Evolutionary conservation across 129 eudicot species (phyloP).

Genomic region (Flaveria linearis): DNA sequence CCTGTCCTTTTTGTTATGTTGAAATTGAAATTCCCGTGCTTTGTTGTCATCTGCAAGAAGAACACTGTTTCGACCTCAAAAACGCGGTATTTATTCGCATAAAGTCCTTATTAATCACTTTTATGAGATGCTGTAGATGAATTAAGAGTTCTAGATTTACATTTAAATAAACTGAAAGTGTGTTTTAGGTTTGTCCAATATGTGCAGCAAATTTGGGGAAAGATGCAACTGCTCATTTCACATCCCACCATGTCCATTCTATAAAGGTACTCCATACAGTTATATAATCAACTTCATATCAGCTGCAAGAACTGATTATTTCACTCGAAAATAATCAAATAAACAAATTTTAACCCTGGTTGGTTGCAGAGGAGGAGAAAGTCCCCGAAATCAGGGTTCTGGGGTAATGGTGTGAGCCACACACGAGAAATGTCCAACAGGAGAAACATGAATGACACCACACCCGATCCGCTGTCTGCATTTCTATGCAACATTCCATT

Average conservation of each 20-base stretch:
- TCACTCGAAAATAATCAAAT: background rate
- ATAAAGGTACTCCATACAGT: constrained; percentile 53
- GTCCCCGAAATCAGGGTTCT: constrained; percentile 55
- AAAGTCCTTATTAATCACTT: constrained; percentile 1
- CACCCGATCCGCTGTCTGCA: constrained; percentile 77
- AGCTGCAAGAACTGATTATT: background rate
- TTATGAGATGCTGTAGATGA: background rate
- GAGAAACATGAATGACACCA: constrained; percentile 41
- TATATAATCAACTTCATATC: background rate
- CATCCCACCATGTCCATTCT: constrained; percentile 70
- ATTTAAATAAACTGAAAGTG: constrained; percentile 9
- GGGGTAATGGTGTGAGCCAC: constrained; percentile 46
- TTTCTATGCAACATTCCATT: constrained; percentile 50
- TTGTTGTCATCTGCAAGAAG: constrained; percentile 78
- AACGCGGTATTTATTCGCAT: constrained; percentile 60
- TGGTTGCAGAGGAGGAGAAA: constrained; percentile 61
- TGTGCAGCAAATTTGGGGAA: constrained; percentile 88
- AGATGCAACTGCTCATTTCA: constrained; percentile 71
- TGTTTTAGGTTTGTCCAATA: constrained; percentile 89
- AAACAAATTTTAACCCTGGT: constrained; percentile 16
- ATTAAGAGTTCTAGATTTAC: background rate
- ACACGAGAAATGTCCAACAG: constrained; percentile 44
- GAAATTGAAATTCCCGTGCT: constrained; percentile 67
- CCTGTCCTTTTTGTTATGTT: constrained; percentile 88
- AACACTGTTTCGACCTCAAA: constrained; percentile 81